Evolutionary conservation across 2,329 filamentous ascomycete genomes (phyloP), one percentile per base, ranked within the genome.

Genomic region (Fonsecaea nubica): DNA sequence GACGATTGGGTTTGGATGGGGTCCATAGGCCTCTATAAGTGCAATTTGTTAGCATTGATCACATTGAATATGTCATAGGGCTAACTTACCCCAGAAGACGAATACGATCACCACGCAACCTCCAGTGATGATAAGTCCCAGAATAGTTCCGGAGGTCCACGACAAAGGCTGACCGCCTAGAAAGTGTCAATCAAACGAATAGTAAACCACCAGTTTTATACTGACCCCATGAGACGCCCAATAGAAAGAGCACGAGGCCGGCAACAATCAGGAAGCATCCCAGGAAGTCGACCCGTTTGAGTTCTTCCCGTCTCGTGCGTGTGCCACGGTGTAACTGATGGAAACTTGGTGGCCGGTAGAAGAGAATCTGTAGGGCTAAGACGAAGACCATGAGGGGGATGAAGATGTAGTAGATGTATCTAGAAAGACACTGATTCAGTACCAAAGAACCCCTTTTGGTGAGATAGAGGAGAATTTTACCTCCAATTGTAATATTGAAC

Each of bases 281-380:
- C 42, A 81, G 56, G 67, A 75, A 82, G 71, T 84, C 84, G 9
- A 85, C 75, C 65, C 79, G 75, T 70, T 77, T 79, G 56, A 81
- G 67, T 71, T 78, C 77, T 67, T 80, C 73, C 32, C 54, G 74
- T 74, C 52, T 73, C 38, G 21, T 78, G 21, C 62, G 45, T 72
- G 77, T 79, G 45, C 73, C 70, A 40, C 58, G 21, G 58, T 80
- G 78, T 2, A 80, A 72, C 9, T 80, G 75, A 13, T 77, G 73
- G 61, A 81, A 81, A 0, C 75, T 77, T 1, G 79, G 79, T 13
- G 79, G 80, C 65, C 79, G 76, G 69, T 82, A 82, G 68, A 79
- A 81, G 65, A 80, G 53, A 66, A 76, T 76, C 18, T 78, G 70
- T 2, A 78, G 70, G 33, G 77, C 71, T 55, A 78, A 75, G 32